Percentiles rank a stretch among this genome's conserved stretches.
Conservation (phyloP, 345 rosid genomes). For the Sisymbrium altissimum region DNA sequence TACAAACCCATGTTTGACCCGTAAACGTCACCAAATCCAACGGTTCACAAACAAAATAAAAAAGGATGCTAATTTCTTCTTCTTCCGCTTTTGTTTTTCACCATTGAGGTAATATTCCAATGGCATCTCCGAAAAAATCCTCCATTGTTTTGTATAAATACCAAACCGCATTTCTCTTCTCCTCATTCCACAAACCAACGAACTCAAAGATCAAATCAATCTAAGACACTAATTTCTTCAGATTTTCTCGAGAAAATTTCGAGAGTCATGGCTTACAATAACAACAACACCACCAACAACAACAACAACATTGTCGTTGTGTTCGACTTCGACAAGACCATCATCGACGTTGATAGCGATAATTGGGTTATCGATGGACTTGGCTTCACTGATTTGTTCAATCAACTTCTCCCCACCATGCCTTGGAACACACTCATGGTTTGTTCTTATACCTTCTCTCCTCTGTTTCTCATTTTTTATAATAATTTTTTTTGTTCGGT, state of each 20-base stretch:
- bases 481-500: not conserved
- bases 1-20: conserved; percentile 4
- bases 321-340: conserved; percentile 88
- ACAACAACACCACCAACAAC: not conserved
- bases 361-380: conserved; percentile 76
- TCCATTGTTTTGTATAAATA: conserved; percentile 41
- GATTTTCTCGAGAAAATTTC: conserved; percentile 29
- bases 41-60: not conserved
- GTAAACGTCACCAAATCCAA: conserved; percentile 6
- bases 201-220: not conserved
- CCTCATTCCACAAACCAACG: conserved; percentile 15
- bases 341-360: conserved; percentile 83
- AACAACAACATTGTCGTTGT: conserved; percentile 45
- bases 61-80: not conserved
- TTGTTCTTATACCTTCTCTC: not conserved
- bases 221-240: not conserved
- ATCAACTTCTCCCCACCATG: conserved; percentile 82
- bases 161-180: conserved; percentile 2
- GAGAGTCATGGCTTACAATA: conserved; percentile 31
- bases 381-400: conserved; percentile 71
- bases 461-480: not conserved
- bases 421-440: conserved; percentile 95
- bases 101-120: conserved; percentile 49
- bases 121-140: conserved; percentile 35
- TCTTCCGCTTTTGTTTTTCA: not conserved